These are phyloP conservation scores for Taphrina pruni DNA, from an alignment of 1,139 yeast genomes.

Conservation along the genomic window DNA sequence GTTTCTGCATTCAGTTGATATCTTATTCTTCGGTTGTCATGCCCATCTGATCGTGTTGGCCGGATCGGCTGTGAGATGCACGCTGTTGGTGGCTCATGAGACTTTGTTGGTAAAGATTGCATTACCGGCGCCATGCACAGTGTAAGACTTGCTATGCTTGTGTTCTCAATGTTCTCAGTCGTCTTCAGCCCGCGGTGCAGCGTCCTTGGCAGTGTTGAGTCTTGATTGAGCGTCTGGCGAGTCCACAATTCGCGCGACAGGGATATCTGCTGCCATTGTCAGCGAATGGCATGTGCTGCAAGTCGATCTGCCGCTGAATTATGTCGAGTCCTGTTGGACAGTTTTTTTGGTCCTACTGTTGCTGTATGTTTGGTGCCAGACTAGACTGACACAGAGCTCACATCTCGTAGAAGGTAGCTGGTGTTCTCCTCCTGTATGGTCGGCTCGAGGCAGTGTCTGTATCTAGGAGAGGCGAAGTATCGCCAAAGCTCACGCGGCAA, in stretches of 20 bases:
- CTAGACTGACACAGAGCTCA: too few relatives aligned
- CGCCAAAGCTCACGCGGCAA: constrained; percentile 51
- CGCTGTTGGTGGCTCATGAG: too few relatives aligned
- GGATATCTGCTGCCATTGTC: neutral
- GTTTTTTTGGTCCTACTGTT: constrained; percentile 53
- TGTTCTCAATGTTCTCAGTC: neutral
- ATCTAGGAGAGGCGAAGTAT: constrained; percentile 50
- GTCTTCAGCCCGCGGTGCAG: neutral
- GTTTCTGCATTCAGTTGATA: neutral
- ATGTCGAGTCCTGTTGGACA: constrained; percentile 51
- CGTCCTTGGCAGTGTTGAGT: neutral
- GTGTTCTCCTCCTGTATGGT: constrained; percentile 52
- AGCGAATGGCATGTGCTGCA: constrained; percentile 27
- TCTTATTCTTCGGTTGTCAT: neutral
- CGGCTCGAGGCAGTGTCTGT: constrained; percentile 50
- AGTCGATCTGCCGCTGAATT: constrained; percentile 49
- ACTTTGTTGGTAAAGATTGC: too few relatives aligned
- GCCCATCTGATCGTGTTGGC: neutral
- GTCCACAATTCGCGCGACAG: neutral
- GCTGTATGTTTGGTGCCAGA: constrained; percentile 44
- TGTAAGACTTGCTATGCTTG: neutral
- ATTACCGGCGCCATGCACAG: too few relatives aligned
- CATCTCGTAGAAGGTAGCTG: constrained; percentile 48
- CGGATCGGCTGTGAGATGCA: neutral
- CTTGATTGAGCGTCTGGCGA: neutral